These are phyloP conservation scores for Pleurotus pulmonarius DNA, from an alignment of 768 basidiomycete species.

Conservation along the genomic window DNA sequence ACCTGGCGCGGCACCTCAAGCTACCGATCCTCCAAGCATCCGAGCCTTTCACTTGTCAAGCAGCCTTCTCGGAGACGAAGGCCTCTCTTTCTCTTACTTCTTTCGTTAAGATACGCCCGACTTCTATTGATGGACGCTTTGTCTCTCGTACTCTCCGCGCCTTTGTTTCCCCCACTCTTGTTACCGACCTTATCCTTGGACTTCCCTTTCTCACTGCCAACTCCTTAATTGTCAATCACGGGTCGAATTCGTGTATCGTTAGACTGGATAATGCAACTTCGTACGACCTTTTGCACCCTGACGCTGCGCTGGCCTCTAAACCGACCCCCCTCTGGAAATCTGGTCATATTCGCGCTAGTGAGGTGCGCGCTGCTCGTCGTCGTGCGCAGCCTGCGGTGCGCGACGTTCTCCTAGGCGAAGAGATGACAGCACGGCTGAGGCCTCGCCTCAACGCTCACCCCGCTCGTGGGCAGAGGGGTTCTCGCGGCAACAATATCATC, in stretches of 20 bases:
- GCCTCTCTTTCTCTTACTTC: not conserved
- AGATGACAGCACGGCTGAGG: too few relatives aligned
- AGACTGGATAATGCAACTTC: too few relatives aligned
- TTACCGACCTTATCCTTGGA: not conserved
- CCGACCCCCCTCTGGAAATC: too few relatives aligned
- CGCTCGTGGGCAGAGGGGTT: too few relatives aligned
- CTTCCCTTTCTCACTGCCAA: not conserved
- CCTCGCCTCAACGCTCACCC: too few relatives aligned
- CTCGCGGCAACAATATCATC: too few relatives aligned
- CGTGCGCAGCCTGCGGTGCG: too few relatives aligned
- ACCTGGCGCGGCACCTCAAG: not conserved
- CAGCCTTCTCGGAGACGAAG: not conserved
- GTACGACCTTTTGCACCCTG: too few relatives aligned
- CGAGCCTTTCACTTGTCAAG: not conserved
- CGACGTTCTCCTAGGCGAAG: too few relatives aligned
- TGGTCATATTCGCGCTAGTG: too few relatives aligned
- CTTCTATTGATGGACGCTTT: not conserved
- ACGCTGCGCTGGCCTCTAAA: fast-evolving
- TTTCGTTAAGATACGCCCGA: not conserved
- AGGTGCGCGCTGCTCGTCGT: too few relatives aligned
- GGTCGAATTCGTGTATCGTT: too few relatives aligned
- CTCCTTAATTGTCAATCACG: not conserved
- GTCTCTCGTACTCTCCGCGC: not conserved
- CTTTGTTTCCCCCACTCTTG: not conserved
- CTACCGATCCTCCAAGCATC: not conserved